Percentiles rank a stretch among this genome's conserved stretches.
These are phyloP conservation scores for Cucumis cinereus DNA, from an alignment of 306 rosid species.

Conservation along the genomic window DNA sequence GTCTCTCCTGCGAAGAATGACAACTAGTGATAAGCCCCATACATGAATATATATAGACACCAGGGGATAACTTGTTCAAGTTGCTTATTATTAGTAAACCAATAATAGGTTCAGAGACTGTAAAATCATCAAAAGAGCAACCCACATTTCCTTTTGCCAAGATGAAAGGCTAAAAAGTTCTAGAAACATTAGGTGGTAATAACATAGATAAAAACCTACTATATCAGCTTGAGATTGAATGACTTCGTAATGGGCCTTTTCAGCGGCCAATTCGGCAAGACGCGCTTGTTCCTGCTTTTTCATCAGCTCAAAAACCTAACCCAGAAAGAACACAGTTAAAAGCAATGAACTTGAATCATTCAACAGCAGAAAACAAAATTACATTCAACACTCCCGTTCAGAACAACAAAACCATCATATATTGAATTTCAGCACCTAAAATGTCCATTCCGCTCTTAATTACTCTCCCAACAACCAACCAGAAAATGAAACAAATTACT, in stretches of 20 bases:
- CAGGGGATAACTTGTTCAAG: not conserved
- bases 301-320: conserved; percentile 75
- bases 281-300: conserved; percentile 72
- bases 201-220: conserved; percentile 29
- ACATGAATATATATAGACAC: not conserved
- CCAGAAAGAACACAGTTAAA: conserved; percentile 7
- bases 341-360: not conserved
- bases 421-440: not conserved
- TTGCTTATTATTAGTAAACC: not conserved
- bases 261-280: conserved; percentile 61
- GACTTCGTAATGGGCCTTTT: conserved; percentile 61
- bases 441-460: not conserved
- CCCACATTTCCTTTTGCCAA: not conserved
- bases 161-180: not conserved
- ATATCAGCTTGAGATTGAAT: conserved; percentile 62
- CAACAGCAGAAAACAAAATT: not conserved
- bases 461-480: not conserved
- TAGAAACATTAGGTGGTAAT: not conserved
- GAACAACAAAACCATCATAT: not conserved
- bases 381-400: not conserved
- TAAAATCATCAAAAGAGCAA: not conserved
- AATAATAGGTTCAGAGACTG: not conserved
- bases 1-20: conserved; percentile 50
- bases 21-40: not conserved
- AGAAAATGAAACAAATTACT: not conserved